A percentile compares a stretch with the other conserved stretches of the same genome.
Conservation (phyloP, 495 filamentous ascomycete species). For the Penicillium pancosmium region DNA sequence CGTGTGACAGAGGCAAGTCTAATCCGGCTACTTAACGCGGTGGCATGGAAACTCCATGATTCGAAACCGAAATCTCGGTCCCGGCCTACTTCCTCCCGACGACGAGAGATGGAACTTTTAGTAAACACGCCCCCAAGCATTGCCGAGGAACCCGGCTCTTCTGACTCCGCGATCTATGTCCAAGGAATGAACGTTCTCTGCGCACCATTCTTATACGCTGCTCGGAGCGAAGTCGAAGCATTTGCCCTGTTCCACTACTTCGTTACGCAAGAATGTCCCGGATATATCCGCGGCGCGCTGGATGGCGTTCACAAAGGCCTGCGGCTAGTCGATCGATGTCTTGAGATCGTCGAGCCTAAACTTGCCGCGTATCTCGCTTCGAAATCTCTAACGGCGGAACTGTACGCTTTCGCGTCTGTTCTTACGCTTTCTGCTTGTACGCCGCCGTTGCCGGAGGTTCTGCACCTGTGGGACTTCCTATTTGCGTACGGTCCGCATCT, state of each 20-base stretch:
- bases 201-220: constrained; percentile 94
- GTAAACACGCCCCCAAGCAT: constrained; percentile 49
- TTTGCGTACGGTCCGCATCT: constrained; percentile 94
- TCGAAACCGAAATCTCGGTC: constrained; percentile 54
- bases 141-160: constrained; percentile 45
- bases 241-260: constrained; percentile 90
- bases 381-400: constrained; percentile 85
- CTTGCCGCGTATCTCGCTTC: constrained; percentile 79
- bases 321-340: constrained; percentile 84
- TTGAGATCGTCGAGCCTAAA: constrained; percentile 88
- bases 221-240: constrained; percentile 91
- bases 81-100: constrained; percentile 40
- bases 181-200: constrained; percentile 99
- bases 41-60: constrained; percentile 92
- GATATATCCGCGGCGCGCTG: constrained; percentile 95
- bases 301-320: constrained; percentile 94
- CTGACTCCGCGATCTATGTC: constrained; percentile 82
- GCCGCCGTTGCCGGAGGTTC: constrained; percentile 92
- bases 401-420: constrained; percentile 98
- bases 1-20: constrained; percentile 93
- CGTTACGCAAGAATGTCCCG: constrained; percentile 85
- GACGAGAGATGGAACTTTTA: constrained; percentile 42
- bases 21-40: constrained; percentile 93
- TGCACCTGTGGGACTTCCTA: constrained; percentile 96
- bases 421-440: constrained; percentile 95